These are phyloP conservation scores for Rhizopogon rudus DNA, from an alignment of 768 basidiomycete genomes.

Conservation along the genomic window DNA sequence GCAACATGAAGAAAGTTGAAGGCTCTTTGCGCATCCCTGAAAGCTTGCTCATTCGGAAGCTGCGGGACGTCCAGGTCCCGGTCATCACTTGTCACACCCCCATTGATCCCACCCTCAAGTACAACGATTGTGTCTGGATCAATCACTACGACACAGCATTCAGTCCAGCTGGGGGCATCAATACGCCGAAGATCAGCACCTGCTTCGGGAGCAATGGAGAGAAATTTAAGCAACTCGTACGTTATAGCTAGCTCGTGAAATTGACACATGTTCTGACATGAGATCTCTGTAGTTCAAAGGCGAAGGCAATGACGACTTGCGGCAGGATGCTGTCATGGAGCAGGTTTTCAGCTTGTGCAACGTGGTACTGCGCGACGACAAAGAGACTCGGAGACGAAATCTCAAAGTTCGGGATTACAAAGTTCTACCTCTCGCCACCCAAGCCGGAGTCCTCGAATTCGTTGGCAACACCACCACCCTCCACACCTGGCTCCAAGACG, in stretches of 20 bases:
- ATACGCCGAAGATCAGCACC: conserved; percentile 72
- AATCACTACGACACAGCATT: conserved; percentile 54
- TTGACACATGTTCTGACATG: neutral
- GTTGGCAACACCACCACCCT: conserved; percentile 75
- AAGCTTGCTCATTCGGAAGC: conserved; percentile 37
- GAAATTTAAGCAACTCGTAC: conserved; percentile 75
- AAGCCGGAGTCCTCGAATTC: conserved; percentile 88
- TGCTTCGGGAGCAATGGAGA: conserved; percentile 67
- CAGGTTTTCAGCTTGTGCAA: conserved; percentile 95
- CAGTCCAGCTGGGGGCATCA: conserved; percentile 68
- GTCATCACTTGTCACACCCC: conserved; percentile 71
- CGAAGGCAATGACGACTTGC: conserved; percentile 82
- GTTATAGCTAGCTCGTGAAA: conserved; percentile 16
- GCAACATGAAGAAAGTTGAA: conserved; percentile 17
- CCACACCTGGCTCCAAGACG: conserved; percentile 51
- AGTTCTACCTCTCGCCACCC: conserved; percentile 76
- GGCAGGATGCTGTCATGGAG: conserved; percentile 99
- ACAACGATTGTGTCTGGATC: conserved; percentile 70
- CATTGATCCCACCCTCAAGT: conserved; percentile 64
- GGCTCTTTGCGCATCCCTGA: conserved; percentile 40
- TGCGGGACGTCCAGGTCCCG: conserved; percentile 66
- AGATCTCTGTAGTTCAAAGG: conserved; percentile 75
- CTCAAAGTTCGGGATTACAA: conserved; percentile 81
- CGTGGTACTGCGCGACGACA: conserved; percentile 63
- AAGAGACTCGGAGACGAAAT: conserved; percentile 67